Base-by-base conservation (phyloP, 257 asterid genomes). In the Solanum chaucha region DNA sequence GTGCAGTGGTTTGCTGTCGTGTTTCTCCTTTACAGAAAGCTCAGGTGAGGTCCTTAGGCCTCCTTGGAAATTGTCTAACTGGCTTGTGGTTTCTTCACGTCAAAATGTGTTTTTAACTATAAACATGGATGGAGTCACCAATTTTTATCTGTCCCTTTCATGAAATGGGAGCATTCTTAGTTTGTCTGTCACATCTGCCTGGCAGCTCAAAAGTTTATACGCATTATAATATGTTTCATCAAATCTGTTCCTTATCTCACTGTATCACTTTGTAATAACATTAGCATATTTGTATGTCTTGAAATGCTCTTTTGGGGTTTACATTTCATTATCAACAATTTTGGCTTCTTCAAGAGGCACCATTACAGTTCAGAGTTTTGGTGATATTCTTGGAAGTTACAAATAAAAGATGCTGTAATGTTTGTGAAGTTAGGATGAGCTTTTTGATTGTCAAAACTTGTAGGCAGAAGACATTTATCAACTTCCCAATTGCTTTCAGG, bases 1-100 rank as follows among this genome's bases (percentile, higher is more conserved):
- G 90, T 88, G 99, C 99, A 20, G 99, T 97, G 59, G 99, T 97
- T 86, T 97, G 99, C 89, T 97, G 99, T 89, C 94, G 99, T 91
- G 99, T 96, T 88, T 97, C 99, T 88, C 99, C 99, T 87, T 90
- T 97, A 75, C 99, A 97, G 85, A 97, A 97, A 89, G 99, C 99
- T 87, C 99, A 97, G 96, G 99, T 97, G 87, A 86, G 87, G 81
- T 87, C 88, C 90, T 89, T 84, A 19, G n/a, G 68, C 68, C 85
- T 67, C 80, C 85, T 72, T 86, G 82, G 83, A 88, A 64, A 84
- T 61, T 28, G 44, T 81, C 70, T 30, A 44, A 32, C 70, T 30
- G 70, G 41, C 68, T 48, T 80, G 67, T 28, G 41, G 24, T 78
- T 78, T 80, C 84, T 80, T 80, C 65, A 26, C 26, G 9, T 19